Base-by-base conservation (phyloP, 169 alveolate species). In the Cryptosporidium ryanae region DNA sequence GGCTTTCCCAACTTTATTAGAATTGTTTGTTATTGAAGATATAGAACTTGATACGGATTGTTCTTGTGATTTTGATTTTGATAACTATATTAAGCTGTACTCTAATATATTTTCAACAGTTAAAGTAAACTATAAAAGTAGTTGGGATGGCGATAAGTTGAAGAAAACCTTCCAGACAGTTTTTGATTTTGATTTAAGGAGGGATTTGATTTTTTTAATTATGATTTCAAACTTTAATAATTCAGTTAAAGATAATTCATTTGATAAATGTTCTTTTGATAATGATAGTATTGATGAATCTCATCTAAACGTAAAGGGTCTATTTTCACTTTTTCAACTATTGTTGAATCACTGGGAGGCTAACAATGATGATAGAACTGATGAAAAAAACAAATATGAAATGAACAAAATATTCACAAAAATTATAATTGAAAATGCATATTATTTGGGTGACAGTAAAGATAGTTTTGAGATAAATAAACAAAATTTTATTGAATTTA, bases 291-390 rank as follows among this genome's bases (percentile, higher is more conserved):
- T 52, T 52, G 23, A 29, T 0, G 54, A 68, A 2, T 44, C 17
- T 15, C 55, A 68, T 21, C 55, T 46, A 15, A 52, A 50, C 31
- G 17, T 68, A 27, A 68, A 68, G 27, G 83, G 83, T 2, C 52
- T 68, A 23, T 68, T 68, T 68, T 68, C 83, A 27, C 18, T 68
- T n/a, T 68, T 68, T 32, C 83, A 68, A 50, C 18, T 54, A 7
- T 55, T 68, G 55, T 32, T 68, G 17, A 50, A 50, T 68, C 38
- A 4, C 25, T 68, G 83, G 83, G 57, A 68, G 7, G 10, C n/a
- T 29, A 27, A 68, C 12, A 68, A 29, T 0, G 2, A 0, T 29
- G 55, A 68, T 52, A 21, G 27, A n/a, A n/a, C 2, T 52, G 13
- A 52, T 52, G 31, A 52, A n/a, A 21, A 52, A 52, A n/a, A n/a